phyloP scores from a whole-genome alignment of 2,329 filamentous ascomycete genomes.

The Penicillium decumbens region DNA sequence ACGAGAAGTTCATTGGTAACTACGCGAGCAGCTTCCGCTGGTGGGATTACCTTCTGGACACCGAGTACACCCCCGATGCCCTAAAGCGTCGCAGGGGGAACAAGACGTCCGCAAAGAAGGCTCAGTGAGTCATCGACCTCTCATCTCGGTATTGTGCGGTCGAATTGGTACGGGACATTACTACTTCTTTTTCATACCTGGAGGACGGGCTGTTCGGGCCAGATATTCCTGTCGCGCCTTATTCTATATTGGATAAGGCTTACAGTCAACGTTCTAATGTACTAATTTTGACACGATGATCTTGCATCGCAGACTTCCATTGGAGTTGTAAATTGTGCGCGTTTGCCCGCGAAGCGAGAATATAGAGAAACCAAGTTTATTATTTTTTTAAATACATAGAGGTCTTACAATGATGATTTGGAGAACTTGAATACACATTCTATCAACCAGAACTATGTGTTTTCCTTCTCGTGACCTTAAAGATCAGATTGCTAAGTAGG shows the following conservation, averaged over 20 bases:
- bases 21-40: constrained; percentile 97
- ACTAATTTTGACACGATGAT: neutral
- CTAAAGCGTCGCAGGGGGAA: constrained; percentile 73
- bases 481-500: too few relatives aligned
- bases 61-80: constrained; percentile 84
- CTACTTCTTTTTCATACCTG: neutral
- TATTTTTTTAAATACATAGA: too few relatives aligned
- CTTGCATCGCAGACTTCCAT: neutral
- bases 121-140: constrained; percentile 18
- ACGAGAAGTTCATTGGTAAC: constrained; percentile 98
- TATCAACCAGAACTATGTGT: too few relatives aligned
- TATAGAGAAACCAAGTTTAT: neutral
- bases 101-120: constrained; percentile 28
- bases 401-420: neutral
- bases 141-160: neutral
- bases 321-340: neutral
- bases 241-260: neutral
- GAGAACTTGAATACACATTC: too few relatives aligned
- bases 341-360: neutral
- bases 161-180: neutral
- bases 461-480: too few relatives aligned
- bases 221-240: neutral
- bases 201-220: neutral
- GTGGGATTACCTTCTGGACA: constrained; percentile 96
- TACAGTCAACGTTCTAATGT: neutral